Percentiles rank a stretch among this genome's conserved stretches.
phyloP scores from a whole-genome alignment of 2,329 filamentous ascomycete species.

The Colletotrichum tabaci region DNA sequence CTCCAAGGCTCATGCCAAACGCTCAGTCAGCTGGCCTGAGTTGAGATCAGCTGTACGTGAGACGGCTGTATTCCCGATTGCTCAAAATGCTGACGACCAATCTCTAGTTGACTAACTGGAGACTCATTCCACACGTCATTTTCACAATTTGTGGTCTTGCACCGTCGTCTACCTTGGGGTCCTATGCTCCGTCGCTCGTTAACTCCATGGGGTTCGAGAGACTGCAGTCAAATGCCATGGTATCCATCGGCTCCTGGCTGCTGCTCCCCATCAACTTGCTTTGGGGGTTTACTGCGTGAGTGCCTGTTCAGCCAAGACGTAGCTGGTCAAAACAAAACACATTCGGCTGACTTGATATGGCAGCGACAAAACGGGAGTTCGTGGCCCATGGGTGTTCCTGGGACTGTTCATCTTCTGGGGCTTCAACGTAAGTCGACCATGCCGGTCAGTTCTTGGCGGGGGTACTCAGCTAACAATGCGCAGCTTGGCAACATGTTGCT shows the following conservation, averaged over 20 bases:
- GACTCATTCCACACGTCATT: constrained; percentile 52
- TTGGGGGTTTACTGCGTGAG: constrained; percentile 49
- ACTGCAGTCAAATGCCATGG: constrained; percentile 53
- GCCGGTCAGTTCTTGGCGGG: constrained; percentile 1
- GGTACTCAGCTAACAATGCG: constrained; percentile 3
- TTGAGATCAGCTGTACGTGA: constrained; percentile 52
- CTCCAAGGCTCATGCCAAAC: constrained; percentile 50
- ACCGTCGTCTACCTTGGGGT: constrained; percentile 47
- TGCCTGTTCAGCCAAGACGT: not conserved
- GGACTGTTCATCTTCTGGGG: constrained; percentile 48
- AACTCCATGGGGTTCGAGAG: constrained; percentile 53
- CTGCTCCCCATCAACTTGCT: constrained; percentile 51
- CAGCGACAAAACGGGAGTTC: constrained; percentile 44
- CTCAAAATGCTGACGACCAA: constrained; percentile 12
- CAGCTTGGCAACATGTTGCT: constrained; percentile 38
- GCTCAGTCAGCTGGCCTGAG: constrained; percentile 50
- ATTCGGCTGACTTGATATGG: not conserved
- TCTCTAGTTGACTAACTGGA: constrained; percentile 55
- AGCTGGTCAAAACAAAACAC: constrained; percentile 21
- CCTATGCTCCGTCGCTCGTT: constrained; percentile 53
- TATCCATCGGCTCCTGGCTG: constrained; percentile 54
- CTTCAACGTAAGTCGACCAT: constrained; percentile 44
- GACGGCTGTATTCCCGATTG: not conserved
- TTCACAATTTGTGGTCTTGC: constrained; percentile 50
- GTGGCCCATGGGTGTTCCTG: constrained; percentile 49